Conservation (phyloP, 169 alveolate species). For the Toxoplasma gondii region DNA sequence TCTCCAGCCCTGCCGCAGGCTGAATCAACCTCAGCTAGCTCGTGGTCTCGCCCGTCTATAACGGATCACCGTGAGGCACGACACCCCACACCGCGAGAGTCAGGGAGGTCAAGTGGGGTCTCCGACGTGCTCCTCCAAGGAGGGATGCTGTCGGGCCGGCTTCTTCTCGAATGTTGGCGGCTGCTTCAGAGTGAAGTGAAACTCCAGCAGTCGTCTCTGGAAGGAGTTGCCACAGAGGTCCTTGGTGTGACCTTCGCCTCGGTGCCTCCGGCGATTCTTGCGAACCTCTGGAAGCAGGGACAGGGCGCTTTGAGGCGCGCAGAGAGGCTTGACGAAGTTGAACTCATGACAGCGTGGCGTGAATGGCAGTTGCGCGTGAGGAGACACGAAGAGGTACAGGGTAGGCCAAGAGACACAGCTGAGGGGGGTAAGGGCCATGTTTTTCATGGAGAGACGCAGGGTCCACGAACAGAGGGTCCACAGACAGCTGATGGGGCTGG, state of each 20-base stretch:
- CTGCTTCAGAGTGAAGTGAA: constrained; percentile 64
- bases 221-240: constrained; percentile 59
- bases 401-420: background rate
- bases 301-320: constrained; percentile 26
- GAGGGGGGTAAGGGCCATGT: background rate
- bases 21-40: background rate
- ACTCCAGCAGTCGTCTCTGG: constrained; percentile 58
- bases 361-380: background rate
- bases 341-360: constrained; percentile 14
- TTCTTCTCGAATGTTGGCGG: constrained; percentile 64
- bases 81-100: background rate
- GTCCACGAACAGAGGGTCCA: background rate
- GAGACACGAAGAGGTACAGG: background rate
- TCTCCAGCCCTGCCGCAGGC: background rate
- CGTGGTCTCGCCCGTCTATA: background rate
- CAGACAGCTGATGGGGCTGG: background rate
- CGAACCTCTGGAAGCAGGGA: constrained; percentile 64
- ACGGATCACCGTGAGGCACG: background rate
- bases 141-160: constrained; percentile 51
- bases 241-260: constrained; percentile 37
- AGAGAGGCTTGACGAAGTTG: constrained; percentile 4
- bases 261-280: constrained; percentile 52
- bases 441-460: background rate
- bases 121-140: constrained; percentile 14
- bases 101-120: background rate